Evolutionary conservation across 306 rosid genomes (phyloP).

Genomic region (Gastrolobium villosum): DNA sequence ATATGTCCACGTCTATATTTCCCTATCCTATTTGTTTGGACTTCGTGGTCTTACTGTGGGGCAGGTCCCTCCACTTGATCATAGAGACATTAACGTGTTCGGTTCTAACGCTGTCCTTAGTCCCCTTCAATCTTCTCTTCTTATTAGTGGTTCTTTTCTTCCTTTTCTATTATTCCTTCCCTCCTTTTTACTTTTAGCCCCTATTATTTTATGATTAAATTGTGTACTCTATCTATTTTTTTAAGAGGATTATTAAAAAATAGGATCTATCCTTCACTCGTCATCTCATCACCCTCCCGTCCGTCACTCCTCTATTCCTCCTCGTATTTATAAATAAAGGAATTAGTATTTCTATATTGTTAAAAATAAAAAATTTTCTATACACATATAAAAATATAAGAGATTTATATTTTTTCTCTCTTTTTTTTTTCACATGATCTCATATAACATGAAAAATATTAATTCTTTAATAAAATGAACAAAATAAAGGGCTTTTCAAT

Average conservation of each 20-base stretch:
- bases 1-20: neutral
- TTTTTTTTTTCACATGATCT: too few species aligned
- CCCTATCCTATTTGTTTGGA: neutral
- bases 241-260: neutral
- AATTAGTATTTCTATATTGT: too few species aligned
- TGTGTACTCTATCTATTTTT: neutral
- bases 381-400: too few species aligned
- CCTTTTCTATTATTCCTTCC: slow-evolving; percentile 11
- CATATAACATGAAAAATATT: too few species aligned
- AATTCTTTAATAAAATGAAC: too few species aligned
- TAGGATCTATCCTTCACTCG: neutral
- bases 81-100: slow-evolving; percentile 15
- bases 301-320: neutral
- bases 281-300: neutral
- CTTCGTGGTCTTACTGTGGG: neutral
- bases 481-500: too few species aligned
- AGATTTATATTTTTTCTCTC: too few species aligned
- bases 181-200: neutral
- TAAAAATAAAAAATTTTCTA: too few species aligned
- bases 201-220: neutral
- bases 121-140: slow-evolving; percentile 31
- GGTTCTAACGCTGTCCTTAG: slow-evolving; percentile 41
- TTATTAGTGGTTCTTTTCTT: neutral
- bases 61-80: slow-evolving; percentile 49
- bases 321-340: neutral